Evolutionary conservation across 1,284 basidiomycete species (phyloP), one percentile per base, ranked within the genome.

Genomic region (Cystobasidiaceae sp.): DNA sequence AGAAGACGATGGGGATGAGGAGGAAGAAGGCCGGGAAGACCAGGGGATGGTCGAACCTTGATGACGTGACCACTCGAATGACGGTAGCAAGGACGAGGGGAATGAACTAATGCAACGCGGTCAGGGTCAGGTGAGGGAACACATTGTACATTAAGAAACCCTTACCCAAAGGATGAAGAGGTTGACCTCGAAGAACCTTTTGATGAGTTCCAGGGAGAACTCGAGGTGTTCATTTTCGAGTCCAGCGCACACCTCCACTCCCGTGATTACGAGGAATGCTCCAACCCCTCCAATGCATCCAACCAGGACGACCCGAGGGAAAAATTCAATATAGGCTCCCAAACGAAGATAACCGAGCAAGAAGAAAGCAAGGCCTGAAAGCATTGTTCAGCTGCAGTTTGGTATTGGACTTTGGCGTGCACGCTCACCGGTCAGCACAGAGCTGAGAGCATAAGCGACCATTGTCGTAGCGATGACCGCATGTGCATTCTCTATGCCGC

Each of bases 261-360:
- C 92, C 0, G 91, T 96, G 72, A 88, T 81, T 55, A 94, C 84
- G 43, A 98, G 80, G 77, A 98, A 98, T 15, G 89, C 85, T 13
- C 94, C 94, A 25, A 98, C 91, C 25, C 94, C 94, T 11, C 94
- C 94, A 46, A 98, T 97, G 74, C 93, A 94, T 0, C 92, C 92
- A 11, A 96, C 89, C 8, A 94, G 82, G 74, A 97, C 97, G 76
- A 97, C 93, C 7, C 94, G 82, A 11, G 94, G 94, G 79, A 98
- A 97, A 79, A 97, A 98, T 0, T 93, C 93, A 60, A 97, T 88
- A 30, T 97, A 78, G 4, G 85, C 82, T 4, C 94, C 94, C 6
- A 97, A 81, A 28, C 85, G 85, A 66, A 96, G 83, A 11, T 83
- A 83, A 17, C 94, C 94, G n/a, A 96, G 82, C 11, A 86, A 74